phyloP scores from a whole-genome alignment of 2,329 filamentous ascomycete genomes.

The Fusarium sp. region DNA sequence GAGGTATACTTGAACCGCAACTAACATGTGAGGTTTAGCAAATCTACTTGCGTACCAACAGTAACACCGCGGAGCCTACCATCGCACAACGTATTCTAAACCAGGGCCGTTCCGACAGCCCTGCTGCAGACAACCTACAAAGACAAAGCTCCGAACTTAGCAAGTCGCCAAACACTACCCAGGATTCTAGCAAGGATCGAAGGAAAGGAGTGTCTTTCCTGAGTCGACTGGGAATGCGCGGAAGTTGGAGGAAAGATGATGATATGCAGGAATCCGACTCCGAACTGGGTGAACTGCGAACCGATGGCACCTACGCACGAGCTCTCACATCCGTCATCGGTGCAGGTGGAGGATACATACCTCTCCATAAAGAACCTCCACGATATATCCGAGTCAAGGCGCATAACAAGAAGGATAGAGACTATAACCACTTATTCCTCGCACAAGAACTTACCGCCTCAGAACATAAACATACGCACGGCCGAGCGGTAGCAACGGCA shows the following conservation, averaged over 20 bases:
- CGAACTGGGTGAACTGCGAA: conserved; percentile 74
- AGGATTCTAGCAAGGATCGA: conserved; percentile 69
- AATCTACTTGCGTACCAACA: conserved; percentile 56
- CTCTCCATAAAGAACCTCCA: conserved; percentile 87
- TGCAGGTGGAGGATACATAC: conserved; percentile 78
- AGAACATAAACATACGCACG: conserved; percentile 49
- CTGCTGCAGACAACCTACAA: conserved; percentile 55
- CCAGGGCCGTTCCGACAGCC: conserved; percentile 64
- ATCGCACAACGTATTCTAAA: conserved; percentile 67
- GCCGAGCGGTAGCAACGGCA: conserved; percentile 51
- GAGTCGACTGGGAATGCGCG: conserved; percentile 79
- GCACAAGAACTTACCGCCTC: conserved; percentile 87
- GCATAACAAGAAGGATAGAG: conserved; percentile 81
- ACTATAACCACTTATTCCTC: conserved; percentile 89
- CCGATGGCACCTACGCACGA: conserved; percentile 84
- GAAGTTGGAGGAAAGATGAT: conserved; percentile 78
- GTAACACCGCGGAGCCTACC: conserved; percentile 53
- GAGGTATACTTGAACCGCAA: neutral
- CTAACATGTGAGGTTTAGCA: conserved; percentile 46
- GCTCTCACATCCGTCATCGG: conserved; percentile 83
- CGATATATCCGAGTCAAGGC: conserved; percentile 88
- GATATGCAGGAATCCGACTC: conserved; percentile 73
- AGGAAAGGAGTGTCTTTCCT: conserved; percentile 91
- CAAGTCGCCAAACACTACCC: conserved; percentile 53
- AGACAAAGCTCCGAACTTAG: conserved; percentile 57